Evolutionary conservation across 2,329 filamentous ascomycete species (phyloP), one percentile per base, ranked within the genome.

Genomic region (Fusarium cyanostomum): DNA sequence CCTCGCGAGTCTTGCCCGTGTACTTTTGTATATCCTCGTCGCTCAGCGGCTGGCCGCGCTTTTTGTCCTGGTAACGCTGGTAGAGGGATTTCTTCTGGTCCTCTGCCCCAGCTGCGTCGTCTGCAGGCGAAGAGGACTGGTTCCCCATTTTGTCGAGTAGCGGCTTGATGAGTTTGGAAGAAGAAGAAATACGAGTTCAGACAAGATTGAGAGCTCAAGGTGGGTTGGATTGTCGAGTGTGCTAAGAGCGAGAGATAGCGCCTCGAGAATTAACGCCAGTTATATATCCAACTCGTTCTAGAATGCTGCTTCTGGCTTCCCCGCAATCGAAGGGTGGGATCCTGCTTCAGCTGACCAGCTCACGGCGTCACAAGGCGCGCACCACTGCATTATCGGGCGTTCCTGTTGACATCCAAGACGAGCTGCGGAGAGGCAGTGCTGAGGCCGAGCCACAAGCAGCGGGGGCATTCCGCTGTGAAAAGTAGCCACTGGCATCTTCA

Each of bases 11-110:
- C 62, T 74, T 80, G 66, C 79, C 78, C 30, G 78, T 79, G 72
- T 79, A 78, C 59, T 78, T 79, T 26, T 71, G 45, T 26, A 80
- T 63, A 58, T 79, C 78, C 10, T 77, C 76, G 55, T 80, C 77
- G 59, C 72, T 75, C 41, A 77, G 72, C 18, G 68, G 64, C 10
- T 55, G 48, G 41, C 70, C 65, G 33, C 66, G 68, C 62, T 77
- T 78, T 37, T 71, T 69, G 41, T 73, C 71, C 46, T 74, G 71
- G 55, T 66, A 72, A 52, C 73, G 70, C 30, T 71, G 66, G 64
- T 74, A 77, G 27, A 77, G 59, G 8, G 72, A 72, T 50, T 69
- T 71, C 21, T 75, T 72, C 13, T 62, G 38, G 18, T 13, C 12
- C 7, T 44, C 31, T 15, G 34, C 41, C 9, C 30, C 44, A 26